phyloP scores from a whole-genome alignment of 2,329 filamentous ascomycete genomes.

The Penicillium sp. region DNA sequence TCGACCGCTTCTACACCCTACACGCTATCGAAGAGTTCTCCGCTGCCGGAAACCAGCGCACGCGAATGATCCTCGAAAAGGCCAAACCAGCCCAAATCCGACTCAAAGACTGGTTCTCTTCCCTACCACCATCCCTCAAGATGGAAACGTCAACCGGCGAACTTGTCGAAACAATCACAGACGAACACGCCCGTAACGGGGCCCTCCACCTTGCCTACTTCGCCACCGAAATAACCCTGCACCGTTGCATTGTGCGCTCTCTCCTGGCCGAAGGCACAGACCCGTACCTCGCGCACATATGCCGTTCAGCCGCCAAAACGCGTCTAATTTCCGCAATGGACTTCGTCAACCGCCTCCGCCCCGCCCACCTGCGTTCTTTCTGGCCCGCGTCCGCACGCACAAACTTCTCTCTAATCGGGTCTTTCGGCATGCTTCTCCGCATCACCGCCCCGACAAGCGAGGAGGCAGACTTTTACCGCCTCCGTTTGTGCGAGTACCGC shows the following conservation, averaged over 20 bases:
- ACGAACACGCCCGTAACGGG: slow-evolving; percentile 51
- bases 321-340: slow-evolving; percentile 95
- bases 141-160: slow-evolving; percentile 50
- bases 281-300: slow-evolving; percentile 84
- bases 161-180: slow-evolving; percentile 43
- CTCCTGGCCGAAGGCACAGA: slow-evolving; percentile 62
- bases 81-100: slow-evolving; percentile 56
- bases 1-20: slow-evolving; percentile 54
- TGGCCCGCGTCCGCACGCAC: slow-evolving; percentile 60
- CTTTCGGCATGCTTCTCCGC: slow-evolving; percentile 86
- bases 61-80: slow-evolving; percentile 51
- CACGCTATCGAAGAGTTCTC: slow-evolving; percentile 48
- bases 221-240: slow-evolving; percentile 88
- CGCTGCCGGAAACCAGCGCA: slow-evolving; percentile 44
- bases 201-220: slow-evolving; percentile 92
- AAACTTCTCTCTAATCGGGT: slow-evolving; percentile 92
- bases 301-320: slow-evolving; percentile 88
- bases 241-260: slow-evolving; percentile 85
- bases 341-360: slow-evolving; percentile 88
- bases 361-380: slow-evolving; percentile 81
- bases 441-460: slow-evolving; percentile 83
- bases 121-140: slow-evolving; percentile 49
- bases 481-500: slow-evolving; percentile 80
- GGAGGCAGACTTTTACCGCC: slow-evolving; percentile 89
- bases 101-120: slow-evolving; percentile 54